Evolutionary conservation across 345 rosid species (phyloP).

Genomic region (Eucalyptus tenuipes): DNA sequence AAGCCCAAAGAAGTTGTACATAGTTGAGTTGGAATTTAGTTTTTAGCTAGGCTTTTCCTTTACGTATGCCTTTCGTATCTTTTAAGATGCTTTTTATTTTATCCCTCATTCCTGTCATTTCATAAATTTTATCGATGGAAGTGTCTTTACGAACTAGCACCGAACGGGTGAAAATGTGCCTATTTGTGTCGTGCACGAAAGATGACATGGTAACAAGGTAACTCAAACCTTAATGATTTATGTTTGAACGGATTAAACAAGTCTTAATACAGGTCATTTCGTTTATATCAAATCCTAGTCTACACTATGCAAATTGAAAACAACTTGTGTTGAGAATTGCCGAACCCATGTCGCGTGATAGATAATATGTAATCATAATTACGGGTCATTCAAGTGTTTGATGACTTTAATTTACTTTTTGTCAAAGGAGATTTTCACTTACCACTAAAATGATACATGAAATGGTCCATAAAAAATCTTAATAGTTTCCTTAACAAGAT

Average conservation of each 20-base stretch:
- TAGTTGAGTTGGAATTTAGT: background rate
- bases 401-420: too few relatives aligned
- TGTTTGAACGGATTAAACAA: background rate
- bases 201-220: background rate
- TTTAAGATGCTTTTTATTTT: background rate
- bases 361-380: background rate
- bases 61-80: background rate
- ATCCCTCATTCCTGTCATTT: background rate
- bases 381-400: background rate
- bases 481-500: too few relatives aligned
- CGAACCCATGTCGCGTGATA: background rate
- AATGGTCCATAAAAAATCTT: too few relatives aligned
- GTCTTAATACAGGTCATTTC: background rate
- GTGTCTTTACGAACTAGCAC: background rate
- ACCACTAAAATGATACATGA: too few relatives aligned
- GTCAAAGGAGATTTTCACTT: too few relatives aligned
- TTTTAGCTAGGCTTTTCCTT: background rate
- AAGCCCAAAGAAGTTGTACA: background rate
- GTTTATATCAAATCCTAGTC: background rate
- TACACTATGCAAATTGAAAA: background rate
- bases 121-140: background rate
- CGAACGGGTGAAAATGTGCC: background rate
- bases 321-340: background rate
- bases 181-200: background rate
- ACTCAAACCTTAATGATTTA: background rate